phyloP scores from a whole-genome alignment of 2,329 filamentous ascomycete genomes.

The Berkeleyomyces basicola region DNA sequence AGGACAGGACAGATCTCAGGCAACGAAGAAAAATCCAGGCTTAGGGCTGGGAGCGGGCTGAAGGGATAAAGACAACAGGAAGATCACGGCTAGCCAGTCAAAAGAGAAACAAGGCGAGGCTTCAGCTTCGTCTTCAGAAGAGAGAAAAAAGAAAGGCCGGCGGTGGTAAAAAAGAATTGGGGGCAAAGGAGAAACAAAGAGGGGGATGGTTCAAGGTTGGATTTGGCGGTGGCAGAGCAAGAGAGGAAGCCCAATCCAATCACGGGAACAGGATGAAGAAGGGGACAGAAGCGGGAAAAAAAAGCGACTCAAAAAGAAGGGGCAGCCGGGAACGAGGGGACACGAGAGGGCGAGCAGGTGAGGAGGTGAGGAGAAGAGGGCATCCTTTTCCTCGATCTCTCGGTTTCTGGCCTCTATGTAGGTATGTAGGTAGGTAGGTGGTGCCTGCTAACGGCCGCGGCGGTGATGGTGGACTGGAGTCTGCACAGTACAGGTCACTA shows the following conservation, averaged over 20 bases:
- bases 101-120: background rate
- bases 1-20: background rate
- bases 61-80: background rate
- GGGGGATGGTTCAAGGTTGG: background rate
- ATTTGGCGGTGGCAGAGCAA: background rate
- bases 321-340: background rate
- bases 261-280: background rate
- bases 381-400: background rate
- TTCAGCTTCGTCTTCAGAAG: background rate
- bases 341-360: background rate
- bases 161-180: background rate
- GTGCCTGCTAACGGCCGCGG: no score
- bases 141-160: constrained; percentile 11
- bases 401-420: no score
- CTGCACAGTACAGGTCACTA: no score
- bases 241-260: background rate
- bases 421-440: no score
- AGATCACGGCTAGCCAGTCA: background rate
- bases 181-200: background rate
- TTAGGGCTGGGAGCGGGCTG: background rate
- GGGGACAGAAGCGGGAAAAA: background rate
- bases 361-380: background rate
- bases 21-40: background rate
- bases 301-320: background rate
- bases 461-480: no score